Evolutionary conservation across 495 filamentous ascomycete species (phyloP), one percentile per base, ranked within the genome.

Genomic region (Penicillium lividum): DNA sequence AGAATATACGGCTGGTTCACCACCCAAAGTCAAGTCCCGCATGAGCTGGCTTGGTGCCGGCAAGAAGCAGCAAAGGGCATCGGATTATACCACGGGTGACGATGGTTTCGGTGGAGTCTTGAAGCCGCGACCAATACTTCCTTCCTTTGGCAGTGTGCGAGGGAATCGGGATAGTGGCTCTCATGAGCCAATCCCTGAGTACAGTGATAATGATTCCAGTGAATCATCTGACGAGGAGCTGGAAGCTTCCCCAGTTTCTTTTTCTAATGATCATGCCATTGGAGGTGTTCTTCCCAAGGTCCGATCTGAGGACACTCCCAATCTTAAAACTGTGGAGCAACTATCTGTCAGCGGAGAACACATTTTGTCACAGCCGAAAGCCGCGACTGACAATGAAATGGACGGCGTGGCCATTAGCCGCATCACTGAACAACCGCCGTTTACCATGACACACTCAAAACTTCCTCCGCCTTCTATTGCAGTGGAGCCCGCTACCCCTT

Each of bases 71-170:
- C 75, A 74, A 3, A 49, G 51, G 5, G 49, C 63, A 5, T 36
- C 62, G 55, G 82, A 83, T 44, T 73, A 74, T 30, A 60, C 73
- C 46, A 53, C 66, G 0, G 56, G 62, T 8, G 66, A 79, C 8
- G 80, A 90, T 31, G 86, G 90, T 47, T 72, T 80, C 42, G 85
- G 88, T 57, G 78, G 85, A 38, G 68, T 81, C 3, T 88, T 95
- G 77, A 86, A 86, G 60, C 91, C 91, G 25, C 80, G 89, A 8
- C 89, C 89, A 5, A 84, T 83, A 2, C 76, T 96, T 18, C 92
- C 92, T 8, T 91, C 87, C 18, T 96, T 96, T 71, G 92, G 90
- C 18, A 93, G 91, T 66, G 80, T 95, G 36, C 82, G 91, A 43
- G 74, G 67, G 18, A 68, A 56, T 34, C 74, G 73, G 15, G 69